Conservation (phyloP, 139 green algal species). For the Nannochloris sp. region DNA sequence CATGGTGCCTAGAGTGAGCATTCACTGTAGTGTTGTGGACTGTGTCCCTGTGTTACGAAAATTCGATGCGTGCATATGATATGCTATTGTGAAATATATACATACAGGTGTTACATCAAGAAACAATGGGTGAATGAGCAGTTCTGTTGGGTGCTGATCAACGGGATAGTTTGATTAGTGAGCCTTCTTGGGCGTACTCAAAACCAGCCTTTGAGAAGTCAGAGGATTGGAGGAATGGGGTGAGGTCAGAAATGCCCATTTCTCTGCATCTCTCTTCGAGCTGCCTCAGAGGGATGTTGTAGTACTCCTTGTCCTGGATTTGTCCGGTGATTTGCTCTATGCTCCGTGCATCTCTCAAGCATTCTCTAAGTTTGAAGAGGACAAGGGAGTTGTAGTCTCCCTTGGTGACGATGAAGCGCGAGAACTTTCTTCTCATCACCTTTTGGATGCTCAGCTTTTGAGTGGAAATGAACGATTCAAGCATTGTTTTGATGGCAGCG, state of each 20-base stretch:
- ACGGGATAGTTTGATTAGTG: constrained; percentile 31
- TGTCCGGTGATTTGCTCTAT: constrained; percentile 24
- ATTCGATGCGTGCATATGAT: background rate
- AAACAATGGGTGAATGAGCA: background rate
- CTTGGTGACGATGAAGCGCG: constrained; percentile 57
- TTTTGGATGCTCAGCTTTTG: constrained; percentile 95
- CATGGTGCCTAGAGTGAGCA: constrained; percentile 10
- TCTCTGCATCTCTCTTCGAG: constrained; percentile 76
- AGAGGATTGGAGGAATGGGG: constrained; percentile 52
- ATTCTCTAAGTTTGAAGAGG: constrained; percentile 58
- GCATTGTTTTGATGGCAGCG: constrained; percentile 75
- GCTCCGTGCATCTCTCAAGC: constrained; percentile 44
- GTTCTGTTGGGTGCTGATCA: no score
- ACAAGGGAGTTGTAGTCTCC: constrained; percentile 88
- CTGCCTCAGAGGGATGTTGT: constrained; percentile 10
- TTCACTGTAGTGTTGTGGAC: background rate
- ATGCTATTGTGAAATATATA: background rate
- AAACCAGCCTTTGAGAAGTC: constrained; percentile 57
- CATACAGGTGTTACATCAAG: background rate
- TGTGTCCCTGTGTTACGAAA: background rate
- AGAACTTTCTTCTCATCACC: constrained; percentile 68
- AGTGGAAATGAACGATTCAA: constrained; percentile 89
- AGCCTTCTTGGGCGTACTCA: constrained; percentile 15
- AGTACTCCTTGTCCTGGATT: constrained; percentile 19
- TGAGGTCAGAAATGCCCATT: constrained; percentile 70